Conservation (phyloP, 192 early-diverging fungal species). For the Coemansia sp. region DNA sequence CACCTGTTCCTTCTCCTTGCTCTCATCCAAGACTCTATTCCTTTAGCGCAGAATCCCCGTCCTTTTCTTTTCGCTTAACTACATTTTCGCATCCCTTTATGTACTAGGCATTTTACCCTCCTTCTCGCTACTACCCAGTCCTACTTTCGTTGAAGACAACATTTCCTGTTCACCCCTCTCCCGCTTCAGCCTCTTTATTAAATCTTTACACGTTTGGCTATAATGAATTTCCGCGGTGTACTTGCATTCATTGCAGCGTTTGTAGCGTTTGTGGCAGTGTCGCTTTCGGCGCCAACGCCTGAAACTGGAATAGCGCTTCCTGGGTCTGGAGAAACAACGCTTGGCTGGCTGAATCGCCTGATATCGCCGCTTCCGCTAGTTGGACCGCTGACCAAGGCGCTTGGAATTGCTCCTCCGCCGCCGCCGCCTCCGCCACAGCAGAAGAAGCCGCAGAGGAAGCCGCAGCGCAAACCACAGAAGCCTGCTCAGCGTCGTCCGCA, state of each 20-base stretch:
- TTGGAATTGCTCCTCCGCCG: constrained; percentile 31
- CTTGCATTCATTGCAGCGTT: constrained; percentile 20
- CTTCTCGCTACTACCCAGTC: no score
- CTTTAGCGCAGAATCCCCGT: no score
- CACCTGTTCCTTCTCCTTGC: no score
- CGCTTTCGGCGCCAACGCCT: constrained; percentile 17
- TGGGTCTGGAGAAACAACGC: constrained; percentile 27
- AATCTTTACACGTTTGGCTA: neutral
- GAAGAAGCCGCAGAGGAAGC: constrained; percentile 23
- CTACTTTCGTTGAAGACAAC: no score
- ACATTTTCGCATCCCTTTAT: no score
- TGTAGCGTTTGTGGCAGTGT: constrained; percentile 22
- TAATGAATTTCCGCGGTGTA: constrained; percentile 35
- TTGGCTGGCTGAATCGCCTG: constrained; percentile 45
- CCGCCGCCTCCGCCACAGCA: constrained; percentile 18
- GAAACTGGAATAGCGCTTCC: constrained; percentile 46
- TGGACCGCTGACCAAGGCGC: constrained; percentile 29
- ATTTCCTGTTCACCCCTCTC: no score
- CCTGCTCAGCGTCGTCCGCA: constrained; percentile 11
- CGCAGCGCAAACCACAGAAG: constrained; percentile 11
- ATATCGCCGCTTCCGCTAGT: constrained; percentile 34
- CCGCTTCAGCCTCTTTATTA: neutral
- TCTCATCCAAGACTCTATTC: no score
- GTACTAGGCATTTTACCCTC: no score
- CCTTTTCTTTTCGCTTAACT: no score